These are phyloP conservation scores for Pyrenochaeta sp. DNA, from an alignment of 2,329 filamentous ascomycete genomes.

Conservation along the genomic window DNA sequence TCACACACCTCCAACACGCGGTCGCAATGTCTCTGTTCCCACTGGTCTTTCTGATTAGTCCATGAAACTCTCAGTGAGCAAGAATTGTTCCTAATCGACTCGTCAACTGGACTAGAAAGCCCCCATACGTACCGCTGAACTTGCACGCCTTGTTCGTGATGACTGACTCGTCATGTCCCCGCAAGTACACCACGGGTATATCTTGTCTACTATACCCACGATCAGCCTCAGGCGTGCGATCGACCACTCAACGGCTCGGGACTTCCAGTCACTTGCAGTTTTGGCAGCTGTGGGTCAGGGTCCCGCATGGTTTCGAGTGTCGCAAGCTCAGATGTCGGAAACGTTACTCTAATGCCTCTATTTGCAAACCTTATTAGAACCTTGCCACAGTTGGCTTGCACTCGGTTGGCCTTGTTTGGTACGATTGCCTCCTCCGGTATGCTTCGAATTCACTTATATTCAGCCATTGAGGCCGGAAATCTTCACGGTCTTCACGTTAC, in stretches of 20 bases:
- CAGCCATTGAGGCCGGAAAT: background rate
- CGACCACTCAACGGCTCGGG: slow-evolving; percentile 1
- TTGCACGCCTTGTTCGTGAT: background rate
- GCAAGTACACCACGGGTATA: slow-evolving; percentile 3
- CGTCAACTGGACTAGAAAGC: background rate
- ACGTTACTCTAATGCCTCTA: slow-evolving; percentile 4
- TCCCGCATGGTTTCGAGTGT: slow-evolving; percentile 8
- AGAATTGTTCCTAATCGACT: background rate
- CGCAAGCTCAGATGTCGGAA: slow-evolving; percentile 5
- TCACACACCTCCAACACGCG: background rate
- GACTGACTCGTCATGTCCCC: slow-evolving; percentile 1
- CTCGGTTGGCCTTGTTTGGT: slow-evolving; percentile 1
- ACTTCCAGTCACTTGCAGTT: slow-evolving; percentile 2
- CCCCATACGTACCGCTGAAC: background rate
- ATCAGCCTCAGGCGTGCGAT: slow-evolving; percentile 2
- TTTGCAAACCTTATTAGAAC: slow-evolving; percentile 10
- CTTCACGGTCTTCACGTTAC: background rate
- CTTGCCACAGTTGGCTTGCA: slow-evolving; percentile 2
- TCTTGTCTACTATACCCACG: slow-evolving; percentile 4
- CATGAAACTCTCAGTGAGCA: background rate
- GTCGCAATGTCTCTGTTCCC: background rate
- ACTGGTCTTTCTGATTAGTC: background rate
- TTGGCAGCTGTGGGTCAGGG: slow-evolving; percentile 1
- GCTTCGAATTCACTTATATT: slow-evolving; percentile 5
- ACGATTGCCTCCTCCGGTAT: background rate